Conservation (phyloP, 106 monocot species). For the Ottelia alismoides region DNA sequence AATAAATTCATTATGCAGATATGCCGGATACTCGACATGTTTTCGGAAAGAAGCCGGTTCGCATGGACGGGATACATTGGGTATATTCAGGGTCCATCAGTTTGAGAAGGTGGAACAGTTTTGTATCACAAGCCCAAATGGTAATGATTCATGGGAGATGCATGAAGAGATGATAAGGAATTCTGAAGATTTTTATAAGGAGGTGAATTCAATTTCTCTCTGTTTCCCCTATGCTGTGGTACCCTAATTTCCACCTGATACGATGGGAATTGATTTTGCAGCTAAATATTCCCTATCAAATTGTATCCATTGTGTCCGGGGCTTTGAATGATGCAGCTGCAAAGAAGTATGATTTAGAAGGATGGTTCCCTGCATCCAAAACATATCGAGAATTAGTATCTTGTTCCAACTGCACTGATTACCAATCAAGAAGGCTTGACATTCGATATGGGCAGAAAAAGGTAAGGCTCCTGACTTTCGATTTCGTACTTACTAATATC, state of each 20-base stretch:
- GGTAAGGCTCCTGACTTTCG: slow-evolving; percentile 20
- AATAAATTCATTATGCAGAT: too few species aligned
- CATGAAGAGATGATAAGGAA: slow-evolving; percentile 95
- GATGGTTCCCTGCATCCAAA: slow-evolving; percentile 94
- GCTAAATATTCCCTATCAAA: slow-evolving; percentile 79
- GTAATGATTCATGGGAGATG: slow-evolving; percentile 91
- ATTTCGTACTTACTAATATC: too few species aligned
- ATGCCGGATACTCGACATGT: slow-evolving; percentile 94
- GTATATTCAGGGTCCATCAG: slow-evolving; percentile 94
- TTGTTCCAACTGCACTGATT: slow-evolving; percentile 95
- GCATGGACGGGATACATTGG: slow-evolving; percentile 90
- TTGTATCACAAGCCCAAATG: slow-evolving; percentile 79
- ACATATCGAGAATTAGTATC: slow-evolving; percentile 87
- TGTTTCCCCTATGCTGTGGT: too few species aligned
- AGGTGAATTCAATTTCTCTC: too few species aligned
- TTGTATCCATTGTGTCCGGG: slow-evolving; percentile 89
- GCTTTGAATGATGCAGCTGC: slow-evolving; percentile 99
- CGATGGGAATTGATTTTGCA: slow-evolving; percentile 9
- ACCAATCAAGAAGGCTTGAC: slow-evolving; percentile 63
- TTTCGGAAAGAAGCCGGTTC: slow-evolving; percentile 96
- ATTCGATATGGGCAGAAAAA: slow-evolving; percentile 93
- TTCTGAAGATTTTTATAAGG: slow-evolving; percentile 86
- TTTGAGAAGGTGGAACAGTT: slow-evolving; percentile 98
- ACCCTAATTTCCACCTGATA: too few species aligned
- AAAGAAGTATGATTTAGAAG: slow-evolving; percentile 93